Evolutionary conservation across 305 asterid species (phyloP).

Genomic region (Stenogyne calaminthoides): DNA sequence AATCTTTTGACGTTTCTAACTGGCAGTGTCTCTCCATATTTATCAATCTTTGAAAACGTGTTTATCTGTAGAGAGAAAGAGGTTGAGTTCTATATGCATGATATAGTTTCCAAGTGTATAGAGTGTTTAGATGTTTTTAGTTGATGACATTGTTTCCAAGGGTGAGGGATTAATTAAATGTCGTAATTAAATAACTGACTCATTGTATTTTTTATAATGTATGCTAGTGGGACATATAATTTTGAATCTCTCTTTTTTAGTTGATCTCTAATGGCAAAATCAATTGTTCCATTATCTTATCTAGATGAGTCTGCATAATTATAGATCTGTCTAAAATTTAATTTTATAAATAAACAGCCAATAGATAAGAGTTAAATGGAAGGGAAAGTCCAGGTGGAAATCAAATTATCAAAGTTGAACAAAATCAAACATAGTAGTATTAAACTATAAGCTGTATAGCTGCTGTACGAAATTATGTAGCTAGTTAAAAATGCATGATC

Average conservation of each 20-base stretch:
- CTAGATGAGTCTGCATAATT: no score
- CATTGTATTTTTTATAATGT: background rate
- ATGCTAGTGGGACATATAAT: background rate
- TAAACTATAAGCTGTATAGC: no score
- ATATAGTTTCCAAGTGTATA: conserved; percentile 50
- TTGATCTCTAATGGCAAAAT: background rate
- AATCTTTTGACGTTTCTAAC: conserved; percentile 4
- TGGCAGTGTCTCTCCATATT: background rate
- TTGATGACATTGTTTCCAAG: background rate
- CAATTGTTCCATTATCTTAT: background rate
- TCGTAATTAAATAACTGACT: background rate
- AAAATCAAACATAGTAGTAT: no score
- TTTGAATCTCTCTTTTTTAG: background rate
- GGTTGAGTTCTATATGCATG: conserved; percentile 40
- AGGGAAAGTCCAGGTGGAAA: no score
- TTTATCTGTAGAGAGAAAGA: conserved; percentile 14
- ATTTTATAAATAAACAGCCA: no score
- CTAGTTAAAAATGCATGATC: no score
- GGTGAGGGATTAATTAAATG: background rate
- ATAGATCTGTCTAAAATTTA: no score
- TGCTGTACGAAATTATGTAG: no score
- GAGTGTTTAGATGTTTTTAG: conserved; percentile 28
- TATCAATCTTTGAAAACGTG: conserved; percentile 5
- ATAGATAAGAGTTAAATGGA: no score
- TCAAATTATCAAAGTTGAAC: no score